Conservation (phyloP, 2,329 filamentous ascomycete genomes). For the Helminthosporium solani region DNA sequence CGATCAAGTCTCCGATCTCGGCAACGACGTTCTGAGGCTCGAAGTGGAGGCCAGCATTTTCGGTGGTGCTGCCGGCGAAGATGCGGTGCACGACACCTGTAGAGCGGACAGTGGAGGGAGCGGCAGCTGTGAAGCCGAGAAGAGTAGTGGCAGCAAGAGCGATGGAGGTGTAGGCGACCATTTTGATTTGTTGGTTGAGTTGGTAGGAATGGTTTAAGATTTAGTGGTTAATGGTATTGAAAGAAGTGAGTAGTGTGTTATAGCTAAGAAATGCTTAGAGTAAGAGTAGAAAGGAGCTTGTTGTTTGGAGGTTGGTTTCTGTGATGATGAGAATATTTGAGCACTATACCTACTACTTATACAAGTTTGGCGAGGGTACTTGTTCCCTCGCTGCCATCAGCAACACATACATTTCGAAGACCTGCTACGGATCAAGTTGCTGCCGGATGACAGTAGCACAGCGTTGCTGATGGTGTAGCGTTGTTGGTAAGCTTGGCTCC, state of each 20-base stretch:
- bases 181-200: slow-evolving; percentile 13
- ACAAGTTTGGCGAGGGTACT: slow-evolving; percentile 1
- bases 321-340: slow-evolving; percentile 20
- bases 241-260: slow-evolving; percentile 9
- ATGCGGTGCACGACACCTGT: slow-evolving; percentile 33
- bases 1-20: slow-evolving; percentile 39
- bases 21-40: slow-evolving; percentile 38
- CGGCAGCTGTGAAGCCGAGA: slow-evolving; percentile 20
- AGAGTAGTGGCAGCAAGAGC: slow-evolving; percentile 19
- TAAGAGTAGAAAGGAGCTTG: slow-evolving; percentile 8
- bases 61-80: slow-evolving; percentile 25
- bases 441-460: slow-evolving; percentile 12
- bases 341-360: slow-evolving; percentile 12
- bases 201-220: slow-evolving; percentile 8
- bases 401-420: not conserved
- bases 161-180: slow-evolving; percentile 28
- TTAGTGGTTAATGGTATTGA: slow-evolving; percentile 2
- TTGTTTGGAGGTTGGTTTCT: slow-evolving; percentile 10
- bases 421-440: slow-evolving; percentile 9
- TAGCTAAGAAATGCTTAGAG: slow-evolving; percentile 13
- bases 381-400: slow-evolving; percentile 2
- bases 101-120: slow-evolving; percentile 15
- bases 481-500: not conserved
- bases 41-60: slow-evolving; percentile 32
- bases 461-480: slow-evolving; percentile 2